phyloP scores from a whole-genome alignment of 495 filamentous ascomycete species.

The Evansstolkia leycettana region DNA sequence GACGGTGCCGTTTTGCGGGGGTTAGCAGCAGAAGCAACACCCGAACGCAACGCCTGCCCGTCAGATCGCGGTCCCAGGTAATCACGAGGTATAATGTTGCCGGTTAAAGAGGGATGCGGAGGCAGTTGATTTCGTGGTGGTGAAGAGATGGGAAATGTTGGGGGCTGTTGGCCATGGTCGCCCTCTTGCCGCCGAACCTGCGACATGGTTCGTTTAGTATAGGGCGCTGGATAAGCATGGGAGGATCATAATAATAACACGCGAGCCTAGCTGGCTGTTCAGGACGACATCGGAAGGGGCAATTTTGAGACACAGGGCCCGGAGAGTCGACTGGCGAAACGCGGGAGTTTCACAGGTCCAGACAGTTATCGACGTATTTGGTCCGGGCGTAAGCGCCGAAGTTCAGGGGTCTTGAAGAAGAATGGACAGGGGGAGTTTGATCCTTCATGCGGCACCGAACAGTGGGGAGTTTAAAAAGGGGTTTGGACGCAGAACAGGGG shows the following conservation, averaged over 20 bases:
- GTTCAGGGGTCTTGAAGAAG: too few relatives aligned
- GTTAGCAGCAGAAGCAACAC: slow-evolving; percentile 10
- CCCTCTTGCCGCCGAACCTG: slow-evolving; percentile 23
- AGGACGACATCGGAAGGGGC: too few relatives aligned
- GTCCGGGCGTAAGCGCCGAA: too few relatives aligned
- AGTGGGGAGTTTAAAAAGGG: slow-evolving; percentile 3
- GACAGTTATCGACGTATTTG: too few relatives aligned
- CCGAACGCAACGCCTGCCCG: slow-evolving; percentile 13
- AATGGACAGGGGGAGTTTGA: too few relatives aligned
- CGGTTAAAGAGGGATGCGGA: slow-evolving; percentile 9
- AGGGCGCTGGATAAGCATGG: slow-evolving; percentile 10
- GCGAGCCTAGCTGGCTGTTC: slow-evolving; percentile 2
- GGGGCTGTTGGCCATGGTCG: slow-evolving; percentile 8
- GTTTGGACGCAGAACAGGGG: slow-evolving; percentile 1
- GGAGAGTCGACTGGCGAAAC: too few relatives aligned
- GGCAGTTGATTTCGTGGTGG: slow-evolving; percentile 9
- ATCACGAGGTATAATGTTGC: slow-evolving; percentile 20
- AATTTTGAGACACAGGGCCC: too few relatives aligned
- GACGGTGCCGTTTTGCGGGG: slow-evolving; percentile 22
- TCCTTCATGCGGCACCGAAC: not conserved
- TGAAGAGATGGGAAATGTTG: slow-evolving; percentile 6
- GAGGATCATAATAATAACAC: slow-evolving; percentile 7
- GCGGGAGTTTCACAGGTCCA: too few relatives aligned
- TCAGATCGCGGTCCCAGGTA: slow-evolving; percentile 21
- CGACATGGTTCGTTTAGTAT: slow-evolving; percentile 30